phyloP scores from a whole-genome alignment of 192 early-diverging fungal genomes.

The Linnemannia zychae region DNA sequence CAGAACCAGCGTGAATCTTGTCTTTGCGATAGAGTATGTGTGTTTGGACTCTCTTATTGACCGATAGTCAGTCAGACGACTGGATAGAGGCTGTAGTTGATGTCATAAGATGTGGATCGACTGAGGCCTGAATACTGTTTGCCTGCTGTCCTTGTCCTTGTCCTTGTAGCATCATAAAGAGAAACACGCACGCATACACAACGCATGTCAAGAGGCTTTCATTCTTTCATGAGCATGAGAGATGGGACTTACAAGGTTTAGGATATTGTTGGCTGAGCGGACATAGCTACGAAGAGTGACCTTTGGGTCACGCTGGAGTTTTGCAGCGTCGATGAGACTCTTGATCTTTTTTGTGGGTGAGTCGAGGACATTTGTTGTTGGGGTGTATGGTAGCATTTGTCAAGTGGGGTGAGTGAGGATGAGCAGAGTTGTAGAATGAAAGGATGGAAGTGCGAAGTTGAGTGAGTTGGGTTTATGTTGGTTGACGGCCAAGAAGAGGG shows the following conservation, averaged over 20 bases:
- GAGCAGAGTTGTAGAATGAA: not conserved
- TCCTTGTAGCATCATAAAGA: not conserved
- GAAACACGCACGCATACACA: not conserved
- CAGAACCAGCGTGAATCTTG: not conserved
- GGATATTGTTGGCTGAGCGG: slow-evolving; percentile 40
- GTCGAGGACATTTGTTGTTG: slow-evolving; percentile 38
- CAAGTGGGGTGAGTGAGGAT: not conserved
- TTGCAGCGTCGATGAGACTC: slow-evolving; percentile 16
- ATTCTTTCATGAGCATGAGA: too few relatives aligned
- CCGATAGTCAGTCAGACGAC: not conserved
- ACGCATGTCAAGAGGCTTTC: too few relatives aligned
- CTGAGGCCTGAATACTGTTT: not conserved
- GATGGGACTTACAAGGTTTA: slow-evolving; percentile 29
- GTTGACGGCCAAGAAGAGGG: not conserved
- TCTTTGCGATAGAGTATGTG: not conserved
- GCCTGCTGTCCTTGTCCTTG: not conserved
- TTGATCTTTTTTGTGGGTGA: slow-evolving; percentile 52
- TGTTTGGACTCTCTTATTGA: not conserved
- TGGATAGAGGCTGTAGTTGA: not conserved
- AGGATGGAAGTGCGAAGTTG: not conserved
- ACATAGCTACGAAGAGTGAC: slow-evolving; percentile 33
- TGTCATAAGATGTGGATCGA: not conserved
- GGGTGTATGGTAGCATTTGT: slow-evolving; percentile 3
- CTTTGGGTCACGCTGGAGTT: slow-evolving; percentile 29
- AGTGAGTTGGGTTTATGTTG: too few relatives aligned